Percentiles rank a stretch among this genome's conserved stretches.
These are phyloP conservation scores for Polytrichum commune DNA, from an alignment of 225 moss, liverwort and hornwort genomes.

Conservation along the genomic window DNA sequence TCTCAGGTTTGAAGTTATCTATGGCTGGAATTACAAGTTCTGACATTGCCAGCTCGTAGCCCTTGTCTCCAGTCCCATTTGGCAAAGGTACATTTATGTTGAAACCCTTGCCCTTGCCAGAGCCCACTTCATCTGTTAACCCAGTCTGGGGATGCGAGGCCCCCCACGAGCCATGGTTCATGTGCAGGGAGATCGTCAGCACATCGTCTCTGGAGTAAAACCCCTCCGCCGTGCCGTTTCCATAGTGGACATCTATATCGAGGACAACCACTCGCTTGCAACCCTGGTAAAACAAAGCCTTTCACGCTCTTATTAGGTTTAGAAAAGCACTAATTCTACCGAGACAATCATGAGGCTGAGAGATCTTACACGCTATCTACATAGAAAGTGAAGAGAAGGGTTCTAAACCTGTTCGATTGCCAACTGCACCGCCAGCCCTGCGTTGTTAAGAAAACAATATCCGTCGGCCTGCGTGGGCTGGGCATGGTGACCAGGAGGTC, in stretches of 20 bases:
- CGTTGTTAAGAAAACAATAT: conserved; percentile 78
- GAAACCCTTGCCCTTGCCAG: conserved; percentile 51
- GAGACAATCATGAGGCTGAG: no score
- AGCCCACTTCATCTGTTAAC: conserved; percentile 42
- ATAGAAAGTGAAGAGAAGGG: neutral
- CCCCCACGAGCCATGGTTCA: conserved; percentile 80
- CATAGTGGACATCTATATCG: conserved; percentile 76
- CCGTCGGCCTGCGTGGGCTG: conserved; percentile 72
- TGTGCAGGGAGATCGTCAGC: conserved; percentile 69
- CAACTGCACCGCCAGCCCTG: conserved; percentile 68
- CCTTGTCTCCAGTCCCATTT: conserved; percentile 59
- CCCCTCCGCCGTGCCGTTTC: conserved; percentile 77
- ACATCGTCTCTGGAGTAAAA: conserved; percentile 62
- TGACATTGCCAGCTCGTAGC: conserved; percentile 58
- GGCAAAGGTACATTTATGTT: conserved; percentile 65
- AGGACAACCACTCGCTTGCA: conserved; percentile 62
- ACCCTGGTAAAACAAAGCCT: conserved; percentile 35
- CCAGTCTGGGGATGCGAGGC: conserved; percentile 64
- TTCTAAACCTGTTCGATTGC: conserved; percentile 41
- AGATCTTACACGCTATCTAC: no score
- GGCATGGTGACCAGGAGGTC: conserved; percentile 83
- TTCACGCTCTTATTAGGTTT: neutral
- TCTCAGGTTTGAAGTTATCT: conserved; percentile 44
- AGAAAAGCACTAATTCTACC: no score
- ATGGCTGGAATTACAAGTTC: conserved; percentile 62